Evolutionary conservation across 768 basidiomycete genomes (phyloP).

Genomic region (Tubosaeta brunneosetosa): DNA sequence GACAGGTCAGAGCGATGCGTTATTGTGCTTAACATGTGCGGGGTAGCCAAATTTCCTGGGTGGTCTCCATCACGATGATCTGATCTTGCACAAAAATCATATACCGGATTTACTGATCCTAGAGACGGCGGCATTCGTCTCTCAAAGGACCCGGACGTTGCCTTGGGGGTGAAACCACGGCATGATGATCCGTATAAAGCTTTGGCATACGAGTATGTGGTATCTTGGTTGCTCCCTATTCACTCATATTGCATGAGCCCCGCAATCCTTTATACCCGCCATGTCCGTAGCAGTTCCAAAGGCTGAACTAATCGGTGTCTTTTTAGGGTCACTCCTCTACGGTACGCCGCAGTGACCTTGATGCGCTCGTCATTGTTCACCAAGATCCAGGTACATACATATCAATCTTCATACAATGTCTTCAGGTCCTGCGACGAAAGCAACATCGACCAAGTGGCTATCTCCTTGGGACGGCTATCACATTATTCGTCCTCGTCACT

Average conservation of each 20-base stretch:
- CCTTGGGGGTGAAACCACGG: neutral
- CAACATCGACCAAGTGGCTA: neutral
- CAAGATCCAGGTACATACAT: neutral
- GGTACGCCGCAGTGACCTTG: neutral
- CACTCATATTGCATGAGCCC: neutral
- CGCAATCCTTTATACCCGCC: neutral
- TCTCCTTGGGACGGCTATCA: neutral
- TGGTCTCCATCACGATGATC: too few relatives aligned
- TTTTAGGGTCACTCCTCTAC: neutral
- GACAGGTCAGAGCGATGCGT: neutral
- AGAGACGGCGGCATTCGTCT: neutral
- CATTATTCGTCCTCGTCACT: neutral
- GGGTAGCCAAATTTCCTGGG: too few relatives aligned
- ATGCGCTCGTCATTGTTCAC: neutral
- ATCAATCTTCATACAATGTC: neutral
- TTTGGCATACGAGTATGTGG: neutral
- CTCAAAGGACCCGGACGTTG: neutral
- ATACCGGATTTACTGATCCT: neutral
- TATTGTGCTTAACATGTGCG: too few relatives aligned
- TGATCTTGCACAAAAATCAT: neutral
- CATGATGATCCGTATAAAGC: neutral
- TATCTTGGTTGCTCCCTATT: neutral
- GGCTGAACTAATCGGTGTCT: slow-evolving; percentile 1
- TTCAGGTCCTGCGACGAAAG: neutral
- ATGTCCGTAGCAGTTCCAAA: neutral